phyloP scores from a whole-genome alignment of 2,329 filamentous ascomycete genomes.

The Colletotrichum plurivorum region DNA sequence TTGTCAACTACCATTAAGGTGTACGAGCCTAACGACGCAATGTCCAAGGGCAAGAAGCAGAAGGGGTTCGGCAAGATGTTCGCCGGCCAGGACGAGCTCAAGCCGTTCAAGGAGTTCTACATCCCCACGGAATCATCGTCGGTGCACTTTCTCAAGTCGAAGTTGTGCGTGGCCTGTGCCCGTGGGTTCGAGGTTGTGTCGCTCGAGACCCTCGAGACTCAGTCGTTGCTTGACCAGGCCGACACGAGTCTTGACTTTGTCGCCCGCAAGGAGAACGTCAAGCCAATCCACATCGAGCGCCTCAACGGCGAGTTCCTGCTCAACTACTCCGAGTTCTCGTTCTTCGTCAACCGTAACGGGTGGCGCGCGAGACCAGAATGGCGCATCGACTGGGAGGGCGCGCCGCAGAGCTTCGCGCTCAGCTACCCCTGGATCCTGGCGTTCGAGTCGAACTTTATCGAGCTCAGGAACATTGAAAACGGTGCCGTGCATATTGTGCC shows the following conservation, averaged over 20 bases:
- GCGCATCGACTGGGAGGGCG: slow-evolving; percentile 98
- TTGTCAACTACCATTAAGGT: slow-evolving; percentile 98
- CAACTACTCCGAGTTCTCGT: slow-evolving; percentile 98
- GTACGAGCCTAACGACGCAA: slow-evolving; percentile 96
- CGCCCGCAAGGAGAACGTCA: slow-evolving; percentile 90
- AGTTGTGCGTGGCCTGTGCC: slow-evolving; percentile 95
- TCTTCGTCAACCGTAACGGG: slow-evolving; percentile 98
- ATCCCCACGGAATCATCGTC: slow-evolving; percentile 98
- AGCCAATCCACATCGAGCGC: slow-evolving; percentile 96
- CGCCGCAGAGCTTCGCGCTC: slow-evolving; percentile 90
- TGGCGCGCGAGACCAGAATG: slow-evolving; percentile 97
- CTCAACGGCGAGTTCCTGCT: slow-evolving; percentile 97
- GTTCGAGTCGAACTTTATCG: slow-evolving; percentile 97
- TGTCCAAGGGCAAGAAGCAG: slow-evolving; percentile 95
- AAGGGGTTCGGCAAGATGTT: slow-evolving; percentile 97
- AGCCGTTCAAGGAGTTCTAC: slow-evolving; percentile 99
- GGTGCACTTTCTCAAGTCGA: slow-evolving; percentile 97
- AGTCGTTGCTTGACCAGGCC: slow-evolving; percentile 95
- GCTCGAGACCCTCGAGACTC: slow-evolving; percentile 96
- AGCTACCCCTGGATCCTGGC: slow-evolving; percentile 98
- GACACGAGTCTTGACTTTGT: slow-evolving; percentile 99
- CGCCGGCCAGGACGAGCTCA: slow-evolving; percentile 93
- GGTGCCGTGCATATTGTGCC: slow-evolving; percentile 96
- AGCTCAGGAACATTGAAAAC: slow-evolving; percentile 95
- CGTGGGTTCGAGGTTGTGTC: slow-evolving; percentile 98